Evolutionary conservation across 106 monocot genomes (phyloP), one percentile per base, ranked within the genome.

Genomic region (Acorus calamus): DNA sequence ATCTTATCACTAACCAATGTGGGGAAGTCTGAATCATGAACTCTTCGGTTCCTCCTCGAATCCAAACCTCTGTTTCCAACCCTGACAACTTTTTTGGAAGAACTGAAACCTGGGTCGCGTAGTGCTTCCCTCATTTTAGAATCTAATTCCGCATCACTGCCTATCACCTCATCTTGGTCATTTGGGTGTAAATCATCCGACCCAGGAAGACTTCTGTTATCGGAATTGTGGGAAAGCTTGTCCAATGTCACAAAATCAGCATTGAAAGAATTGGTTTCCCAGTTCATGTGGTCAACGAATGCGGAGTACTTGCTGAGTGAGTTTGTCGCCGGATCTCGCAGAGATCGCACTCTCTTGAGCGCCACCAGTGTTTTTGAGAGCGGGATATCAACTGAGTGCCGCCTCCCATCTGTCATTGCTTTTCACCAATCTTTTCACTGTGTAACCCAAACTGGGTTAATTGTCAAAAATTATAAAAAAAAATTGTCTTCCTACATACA

Each of bases 311-410:
- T 96, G 66, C 71, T 74, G 74, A 85, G 71, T 0, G 96, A 91
- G 67, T 83, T 83, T 8, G 96, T 96, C 8, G 82, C 69, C 12
- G 96, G 96, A 61, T 96, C 90, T 63, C 96, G 68, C 46, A 96
- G 57, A 3, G 96, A 96, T 42, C 91, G 78, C 11, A 96, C 96
- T 59, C 96, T 76, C 77, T 85, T 91, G 43, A 96, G 87, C 47
- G 86, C 84, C 59, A 91, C 87, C 14, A 96, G 70, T 28, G 96
- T 82, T 74, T 85, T 96, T 3, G 87, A 83, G 48, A 91, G 78
- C 5, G 96, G 91, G 12, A 82, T 61, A 11, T 96, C 91, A 11
- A 96, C 85, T 5, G 96, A 96, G 76, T 83, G 77, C 64, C 91
- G 84, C 68, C 83, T 69, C 11, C 63, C 75, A 8, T 96, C 91